Evolutionary conservation across 148 eudicot genomes (phyloP), one percentile per base, ranked within the genome.

Genomic region (Cornus kousa): DNA sequence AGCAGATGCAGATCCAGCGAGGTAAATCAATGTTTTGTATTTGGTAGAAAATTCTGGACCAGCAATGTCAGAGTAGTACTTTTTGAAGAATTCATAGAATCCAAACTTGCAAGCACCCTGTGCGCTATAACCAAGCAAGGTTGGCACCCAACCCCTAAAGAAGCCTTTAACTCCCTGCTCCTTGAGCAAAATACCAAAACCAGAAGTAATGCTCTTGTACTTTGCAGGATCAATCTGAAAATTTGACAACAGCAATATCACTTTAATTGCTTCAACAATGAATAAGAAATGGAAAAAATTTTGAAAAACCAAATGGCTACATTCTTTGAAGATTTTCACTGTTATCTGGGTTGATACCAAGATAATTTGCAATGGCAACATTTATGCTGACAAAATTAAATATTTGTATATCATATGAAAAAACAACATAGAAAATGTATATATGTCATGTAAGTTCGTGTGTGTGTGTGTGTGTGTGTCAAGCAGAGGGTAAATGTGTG

Each of bases 81-180:
- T 84, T 59, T 84, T 84, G 70, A 81, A 84, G 67, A 77, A 84
- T 57, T 84, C 87, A 28, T 84, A 84, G 67, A 81, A 75, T 9
- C 87, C 87, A 33, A 39, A 84, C 68, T 84, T 84, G 84, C 68
- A 78, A 70, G 87, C 84, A 71, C 87, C 87, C 71, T 84, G 87
- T 8, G 77, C 79, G 16, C 87, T 78, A 14, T 84, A 84, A 43
- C 87, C 87, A 35, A 84, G 77, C 72, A 84, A 78, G 66, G 87
- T 84, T 67, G 87, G 87, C 9, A 57, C 79, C 87, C 87, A 84
- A 24, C 87, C 87, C 76, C 31, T 75, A 23, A 84, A 84, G 55
- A 84, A 78, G 14, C 87, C 87, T 81, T 69, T 81, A 23, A 60
- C 55, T 81, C 87, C 87, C 37, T 84, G 87, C 75, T 84, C 87